Evolutionary conservation across 768 basidiomycete species (phyloP).

Genomic region (Kwoniella botswanensis): DNA sequence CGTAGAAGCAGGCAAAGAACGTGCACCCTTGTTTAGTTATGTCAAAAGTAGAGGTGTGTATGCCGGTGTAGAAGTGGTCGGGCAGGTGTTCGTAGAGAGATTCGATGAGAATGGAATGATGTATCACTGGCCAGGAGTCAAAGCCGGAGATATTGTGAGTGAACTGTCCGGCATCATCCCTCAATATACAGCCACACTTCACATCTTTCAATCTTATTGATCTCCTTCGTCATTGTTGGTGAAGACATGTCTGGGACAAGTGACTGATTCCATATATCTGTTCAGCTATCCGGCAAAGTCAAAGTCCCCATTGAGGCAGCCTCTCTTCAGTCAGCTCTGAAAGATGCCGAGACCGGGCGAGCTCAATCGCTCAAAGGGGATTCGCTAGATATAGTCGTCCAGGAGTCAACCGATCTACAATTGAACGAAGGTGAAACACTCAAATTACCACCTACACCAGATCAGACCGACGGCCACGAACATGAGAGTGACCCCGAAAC

Average conservation of each 20-base stretch:
- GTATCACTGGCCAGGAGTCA: conserved; percentile 57
- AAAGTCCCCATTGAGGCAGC: conserved; percentile 49
- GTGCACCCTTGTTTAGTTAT: conserved; percentile 56
- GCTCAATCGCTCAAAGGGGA: conserved; percentile 49
- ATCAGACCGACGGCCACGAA: conserved; percentile 39
- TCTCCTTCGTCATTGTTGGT: too few relatives aligned
- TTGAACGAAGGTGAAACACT: conserved; percentile 46
- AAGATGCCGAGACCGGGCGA: conserved; percentile 51
- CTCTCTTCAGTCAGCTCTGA: conserved; percentile 39
- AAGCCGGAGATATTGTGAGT: conserved; percentile 56
- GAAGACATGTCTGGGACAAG: too few relatives aligned
- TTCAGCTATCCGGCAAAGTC: conserved; percentile 52
- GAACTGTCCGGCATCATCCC: neutral
- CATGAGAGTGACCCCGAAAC: conserved; percentile 46
- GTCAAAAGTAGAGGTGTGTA: conserved; percentile 55
- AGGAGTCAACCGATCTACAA: conserved; percentile 33
- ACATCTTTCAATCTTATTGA: neutral
- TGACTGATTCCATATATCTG: too few relatives aligned
- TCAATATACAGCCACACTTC: neutral
- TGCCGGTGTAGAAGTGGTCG: conserved; percentile 57
- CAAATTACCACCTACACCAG: conserved; percentile 54
- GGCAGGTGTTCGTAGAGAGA: conserved; percentile 57
- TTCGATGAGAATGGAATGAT: conserved; percentile 57
- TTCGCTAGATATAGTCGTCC: conserved; percentile 38
- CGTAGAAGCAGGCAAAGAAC: conserved; percentile 54